Evolutionary conservation across 495 filamentous ascomycete genomes (phyloP), one percentile per base, ranked within the genome.

Genomic region (Margaritispora aquatica): DNA sequence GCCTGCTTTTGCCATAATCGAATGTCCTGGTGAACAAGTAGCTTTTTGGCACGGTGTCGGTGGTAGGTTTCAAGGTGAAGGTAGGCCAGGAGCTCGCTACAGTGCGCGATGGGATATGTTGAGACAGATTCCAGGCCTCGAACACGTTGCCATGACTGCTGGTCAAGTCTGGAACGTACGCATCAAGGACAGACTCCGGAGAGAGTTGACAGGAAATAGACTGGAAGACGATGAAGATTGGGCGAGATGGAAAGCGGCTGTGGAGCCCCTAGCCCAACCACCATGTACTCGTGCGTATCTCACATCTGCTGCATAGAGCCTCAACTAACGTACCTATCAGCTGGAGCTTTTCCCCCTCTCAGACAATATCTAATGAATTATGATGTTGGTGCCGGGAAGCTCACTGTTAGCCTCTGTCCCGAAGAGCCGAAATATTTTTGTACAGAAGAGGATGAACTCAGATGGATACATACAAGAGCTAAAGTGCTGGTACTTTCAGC

Each of bases 1-100:
- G 27, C 65, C 65, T 8, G 34, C 9, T 2, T 68, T 68, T 61
- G 65, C 65, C 2, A 48, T 68, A 15, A 65, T 68, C n/a, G 54
- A 65, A 47, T 57, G 51, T 22, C 65, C 62, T 15, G 62, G 62
- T n/a, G 54, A 47, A 15, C 62, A 65, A 26, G 26, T 63, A 19
- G 54, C 53, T 26, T 65, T 65, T 31, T 68, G 62, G 65, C 63
- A 36, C 36, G 65, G 65, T 13, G 11, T 22, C 1, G 31, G 22
- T 9, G 65, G 65, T 10, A 57, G 65, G 47, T 46, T 58, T 46
- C 58, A 50, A 44, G 46, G 52, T 34, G 46, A 29, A 17, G 48
- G 57, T 1, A 10, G 11, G 9, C 21, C 62, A 11, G 49, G 34
- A 15, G 19, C 23, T 2, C 5, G 20, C 15, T 44, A 21, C 15